Conservation (phyloP, 1,284 basidiomycete species). For the Phlebopus sp. region DNA sequence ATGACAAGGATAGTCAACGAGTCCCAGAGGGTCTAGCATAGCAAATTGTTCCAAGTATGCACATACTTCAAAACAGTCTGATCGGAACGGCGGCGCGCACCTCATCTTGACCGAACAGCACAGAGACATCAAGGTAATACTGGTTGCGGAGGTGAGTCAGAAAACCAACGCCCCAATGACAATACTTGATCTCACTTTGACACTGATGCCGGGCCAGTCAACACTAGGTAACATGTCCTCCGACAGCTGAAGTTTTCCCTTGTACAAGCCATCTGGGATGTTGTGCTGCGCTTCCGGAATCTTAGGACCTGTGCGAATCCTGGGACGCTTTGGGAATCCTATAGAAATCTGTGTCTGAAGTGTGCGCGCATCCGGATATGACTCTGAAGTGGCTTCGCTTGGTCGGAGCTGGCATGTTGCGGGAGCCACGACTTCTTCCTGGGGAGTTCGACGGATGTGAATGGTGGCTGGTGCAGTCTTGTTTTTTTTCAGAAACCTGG, state of each 20-base stretch:
- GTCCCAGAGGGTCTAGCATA: too few relatives aligned
- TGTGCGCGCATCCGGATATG: conserved; percentile 47
- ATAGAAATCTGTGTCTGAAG: conserved; percentile 53
- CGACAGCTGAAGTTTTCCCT: conserved; percentile 51
- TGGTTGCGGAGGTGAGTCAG: conserved; percentile 27
- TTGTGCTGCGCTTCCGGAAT: conserved; percentile 35
- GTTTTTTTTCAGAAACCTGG: conserved; percentile 43
- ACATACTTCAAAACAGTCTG: conserved; percentile 40
- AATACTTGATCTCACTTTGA: conserved; percentile 48
- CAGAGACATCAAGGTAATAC: conserved; percentile 71
- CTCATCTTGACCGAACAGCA: conserved; percentile 59
- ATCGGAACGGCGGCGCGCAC: conserved; percentile 59
- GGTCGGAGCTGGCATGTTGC: conserved; percentile 44
- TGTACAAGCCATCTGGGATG: conserved; percentile 65
- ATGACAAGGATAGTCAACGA: too few relatives aligned
- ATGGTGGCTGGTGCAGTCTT: conserved; percentile 36
- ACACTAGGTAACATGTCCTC: conserved; percentile 62
- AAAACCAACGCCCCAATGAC: conserved; percentile 6
- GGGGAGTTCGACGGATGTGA: conserved; percentile 24
- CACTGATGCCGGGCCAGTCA: conserved; percentile 61
- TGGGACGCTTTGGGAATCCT: conserved; percentile 68
- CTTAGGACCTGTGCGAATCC: conserved; percentile 33
- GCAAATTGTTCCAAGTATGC: too few relatives aligned
- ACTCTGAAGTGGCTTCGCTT: conserved; percentile 40
- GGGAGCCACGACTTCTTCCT: conserved; percentile 12